Evolutionary conservation across 2,329 filamentous ascomycete genomes (phyloP), one percentile per base, ranked within the genome.

Genomic region (Aspergillus carbonarius): DNA sequence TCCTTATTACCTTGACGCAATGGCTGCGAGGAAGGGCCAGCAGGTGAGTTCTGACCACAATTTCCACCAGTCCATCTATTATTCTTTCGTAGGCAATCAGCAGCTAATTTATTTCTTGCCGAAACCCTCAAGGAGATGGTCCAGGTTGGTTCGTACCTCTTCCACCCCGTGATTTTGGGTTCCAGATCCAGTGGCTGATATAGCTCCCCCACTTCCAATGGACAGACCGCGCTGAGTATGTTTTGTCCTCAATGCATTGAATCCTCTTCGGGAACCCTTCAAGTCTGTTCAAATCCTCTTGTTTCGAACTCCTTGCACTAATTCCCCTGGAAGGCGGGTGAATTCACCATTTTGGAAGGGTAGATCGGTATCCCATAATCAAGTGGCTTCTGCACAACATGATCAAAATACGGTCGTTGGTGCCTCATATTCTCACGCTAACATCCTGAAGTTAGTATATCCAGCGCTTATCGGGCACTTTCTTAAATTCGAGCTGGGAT

Each of bases 371-470:
- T 82, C 82, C 51, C 72, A 78, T 57, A 79, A 76, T 60, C 83
- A 74, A 79, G 85, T 77, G 76, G 79, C 73, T 77, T 81, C 79
- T 77, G 85, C 80, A 66, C 73, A 79, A 53, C 83, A 84, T 72
- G 88, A 90, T 67, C 79, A 87, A 52, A 86, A 82, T 69, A 85
- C 93, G 61, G 90, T 99, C 35, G 90, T 98, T 60, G 95, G 95
- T 66, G 95, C 95, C 57, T 89, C 93, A 47, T 99, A 99, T 74
- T 98, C 95, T 13, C 95, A 99, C 76, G 91, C 93, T 27, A 93
- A 98, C 78, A 91, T 96, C 72, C 83, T 97, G 68, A 96, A 93
- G 76, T 89, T 93, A 59, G 60, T 59, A 51, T 49, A 51, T 48
- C 23, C 23, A 23, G 39, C 12, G 7, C 12, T n/a, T 27, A 30